phyloP scores from a whole-genome alignment of 2,329 filamentous ascomycete species.

The Chrysoporthe deuterocubensis region DNA sequence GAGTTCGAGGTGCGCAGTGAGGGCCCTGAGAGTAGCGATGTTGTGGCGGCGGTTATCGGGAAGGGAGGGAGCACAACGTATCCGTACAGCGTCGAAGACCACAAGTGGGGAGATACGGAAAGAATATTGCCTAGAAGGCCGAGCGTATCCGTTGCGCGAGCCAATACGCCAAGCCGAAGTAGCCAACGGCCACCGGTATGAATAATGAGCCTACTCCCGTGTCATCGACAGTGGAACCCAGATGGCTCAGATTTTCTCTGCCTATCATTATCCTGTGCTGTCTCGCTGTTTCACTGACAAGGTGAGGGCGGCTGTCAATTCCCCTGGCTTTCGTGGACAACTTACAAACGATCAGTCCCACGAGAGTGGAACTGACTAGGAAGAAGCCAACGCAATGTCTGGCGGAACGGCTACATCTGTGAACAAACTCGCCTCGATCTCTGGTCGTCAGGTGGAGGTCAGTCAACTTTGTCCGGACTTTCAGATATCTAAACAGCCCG shows the following conservation, averaged over 20 bases:
- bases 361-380: neutral
- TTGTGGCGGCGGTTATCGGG: neutral
- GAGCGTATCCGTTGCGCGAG: neutral
- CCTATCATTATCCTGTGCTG: neutral
- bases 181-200: neutral
- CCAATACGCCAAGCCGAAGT: neutral
- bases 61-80: neutral
- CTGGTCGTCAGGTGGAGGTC: neutral
- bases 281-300: neutral
- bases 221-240: neutral
- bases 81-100: neutral
- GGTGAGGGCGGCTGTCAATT: neutral
- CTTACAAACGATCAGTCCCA: neutral
- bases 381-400: neutral
- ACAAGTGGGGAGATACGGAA: slow-evolving; percentile 21
- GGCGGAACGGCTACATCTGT: neutral
- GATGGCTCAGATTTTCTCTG: neutral
- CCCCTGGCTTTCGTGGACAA: neutral
- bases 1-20: slow-evolving; percentile 28
- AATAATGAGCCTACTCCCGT: neutral
- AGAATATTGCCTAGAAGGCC: slow-evolving; percentile 14
- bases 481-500: neutral
- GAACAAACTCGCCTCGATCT: neutral
- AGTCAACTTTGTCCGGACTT: neutral
- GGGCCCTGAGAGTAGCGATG: slow-evolving; percentile 3